A percentile compares a stretch with the other conserved stretches of the same genome.
Evolutionary conservation across 164 flowering plant genomes (phyloP).

Genomic region (Chimonanthus praecox): DNA sequence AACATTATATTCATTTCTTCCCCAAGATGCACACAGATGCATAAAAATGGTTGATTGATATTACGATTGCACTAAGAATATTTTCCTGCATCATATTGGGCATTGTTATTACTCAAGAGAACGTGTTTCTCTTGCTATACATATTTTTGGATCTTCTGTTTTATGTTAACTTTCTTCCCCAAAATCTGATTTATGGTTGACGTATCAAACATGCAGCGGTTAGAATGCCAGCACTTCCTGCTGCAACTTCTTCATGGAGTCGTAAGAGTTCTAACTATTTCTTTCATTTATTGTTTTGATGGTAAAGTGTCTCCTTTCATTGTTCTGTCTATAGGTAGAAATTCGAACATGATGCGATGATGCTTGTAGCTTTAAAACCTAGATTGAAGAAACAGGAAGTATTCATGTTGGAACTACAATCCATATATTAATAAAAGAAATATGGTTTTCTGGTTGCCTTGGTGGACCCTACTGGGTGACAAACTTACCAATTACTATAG

Average conservation of each 20-base stretch:
- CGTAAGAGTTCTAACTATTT: slow-evolving; percentile 32
- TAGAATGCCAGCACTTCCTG: slow-evolving; percentile 91
- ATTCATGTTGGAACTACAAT: neutral
- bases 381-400: neutral
- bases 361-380: neutral
- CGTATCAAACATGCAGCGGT: slow-evolving; percentile 43
- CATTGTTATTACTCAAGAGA: too few species aligned
- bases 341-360: neutral
- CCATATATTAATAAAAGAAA: neutral
- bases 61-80: too few species aligned
- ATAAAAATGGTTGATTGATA: too few species aligned
- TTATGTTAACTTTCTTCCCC: neutral
- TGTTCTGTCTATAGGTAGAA: neutral
- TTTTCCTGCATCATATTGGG: too few species aligned
- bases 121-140: too few species aligned
- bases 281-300: neutral
- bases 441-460: too few species aligned
- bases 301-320: neutral
- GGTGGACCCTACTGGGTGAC: too few species aligned
- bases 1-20: too few species aligned
- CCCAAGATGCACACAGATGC: too few species aligned
- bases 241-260: slow-evolving; percentile 56
- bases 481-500: too few species aligned
- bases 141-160: too few species aligned
- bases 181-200: neutral